Conservation (phyloP, 345 rosid species). For the Eucalyptus dawsonii region DNA sequence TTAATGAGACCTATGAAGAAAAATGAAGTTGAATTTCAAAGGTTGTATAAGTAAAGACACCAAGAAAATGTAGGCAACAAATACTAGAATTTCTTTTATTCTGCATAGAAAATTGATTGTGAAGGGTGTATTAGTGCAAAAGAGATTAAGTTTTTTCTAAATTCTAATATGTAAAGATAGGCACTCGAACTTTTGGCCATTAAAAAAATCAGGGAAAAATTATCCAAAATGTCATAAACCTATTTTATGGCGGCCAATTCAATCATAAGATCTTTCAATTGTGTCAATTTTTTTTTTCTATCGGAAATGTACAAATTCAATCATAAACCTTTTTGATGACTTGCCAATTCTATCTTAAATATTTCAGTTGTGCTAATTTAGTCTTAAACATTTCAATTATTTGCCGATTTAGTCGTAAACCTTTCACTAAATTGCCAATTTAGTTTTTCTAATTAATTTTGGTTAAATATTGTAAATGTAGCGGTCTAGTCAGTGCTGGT, state of each 20-base stretch:
- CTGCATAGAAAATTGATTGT: not conserved
- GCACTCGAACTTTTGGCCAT: not conserved
- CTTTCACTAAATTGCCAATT: not conserved
- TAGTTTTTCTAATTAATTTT: not conserved
- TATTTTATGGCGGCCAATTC: too few relatives aligned
- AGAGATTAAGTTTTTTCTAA: not conserved
- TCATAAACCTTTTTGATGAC: too few relatives aligned
- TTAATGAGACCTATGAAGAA: not conserved
- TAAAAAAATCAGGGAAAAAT: not conserved
- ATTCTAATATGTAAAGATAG: not conserved
- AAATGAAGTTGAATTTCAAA: not conserved
- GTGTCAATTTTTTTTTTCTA: too few relatives aligned
- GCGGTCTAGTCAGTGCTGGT: fast-evolving
- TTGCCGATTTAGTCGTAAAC: fast-evolving
- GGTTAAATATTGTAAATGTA: fast-evolving
- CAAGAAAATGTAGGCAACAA: not conserved
- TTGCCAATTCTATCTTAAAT: not conserved
- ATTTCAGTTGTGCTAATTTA: too few relatives aligned
- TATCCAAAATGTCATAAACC: not conserved
- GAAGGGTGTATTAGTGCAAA: not conserved
- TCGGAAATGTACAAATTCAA: not conserved
- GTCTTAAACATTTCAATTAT: too few relatives aligned
- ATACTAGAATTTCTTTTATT: not conserved
- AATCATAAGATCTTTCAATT: too few relatives aligned
- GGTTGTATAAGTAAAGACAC: not conserved